Evolutionary conservation across 2,329 filamentous ascomycete species (phyloP).

Genomic region (Penicillium brevicompactum): DNA sequence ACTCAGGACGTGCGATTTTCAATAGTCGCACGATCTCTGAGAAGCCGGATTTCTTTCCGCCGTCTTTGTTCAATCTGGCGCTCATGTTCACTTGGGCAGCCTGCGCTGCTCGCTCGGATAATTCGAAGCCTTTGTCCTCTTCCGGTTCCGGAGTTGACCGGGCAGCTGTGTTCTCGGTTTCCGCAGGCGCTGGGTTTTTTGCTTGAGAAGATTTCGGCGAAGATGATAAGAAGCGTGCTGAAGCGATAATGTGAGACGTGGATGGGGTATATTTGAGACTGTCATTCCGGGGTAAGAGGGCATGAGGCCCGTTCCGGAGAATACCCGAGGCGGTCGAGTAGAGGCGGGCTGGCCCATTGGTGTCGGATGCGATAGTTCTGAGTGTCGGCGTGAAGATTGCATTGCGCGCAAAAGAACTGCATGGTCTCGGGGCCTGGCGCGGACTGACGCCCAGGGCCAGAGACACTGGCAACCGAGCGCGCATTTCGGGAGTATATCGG

Average conservation of each 20-base stretch:
- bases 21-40: constrained; percentile 83
- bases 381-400: constrained; percentile 15
- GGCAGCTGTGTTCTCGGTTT: constrained; percentile 26
- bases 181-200: constrained; percentile 25
- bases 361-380: not conserved
- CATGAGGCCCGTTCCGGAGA: constrained; percentile 20
- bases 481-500: constrained; percentile 38
- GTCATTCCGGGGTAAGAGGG: constrained; percentile 18
- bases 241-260: constrained; percentile 20
- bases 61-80: constrained; percentile 84
- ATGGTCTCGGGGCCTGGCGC: constrained; percentile 26
- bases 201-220: constrained; percentile 29
- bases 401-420: constrained; percentile 19
- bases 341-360: constrained; percentile 17
- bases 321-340: constrained; percentile 28
- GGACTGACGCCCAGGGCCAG: constrained; percentile 34
- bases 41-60: constrained; percentile 62
- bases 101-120: constrained; percentile 80
- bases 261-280: constrained; percentile 10
- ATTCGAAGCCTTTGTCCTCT: constrained; percentile 64
- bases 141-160: constrained; percentile 47
- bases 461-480: constrained; percentile 43
- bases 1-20: constrained; percentile 84
- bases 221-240: constrained; percentile 32
- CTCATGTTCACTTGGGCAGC: constrained; percentile 88